These are phyloP conservation scores for Bonia amplexicaulis DNA, from an alignment of 176 grass and related monocot genomes.

Conservation along the genomic window DNA sequence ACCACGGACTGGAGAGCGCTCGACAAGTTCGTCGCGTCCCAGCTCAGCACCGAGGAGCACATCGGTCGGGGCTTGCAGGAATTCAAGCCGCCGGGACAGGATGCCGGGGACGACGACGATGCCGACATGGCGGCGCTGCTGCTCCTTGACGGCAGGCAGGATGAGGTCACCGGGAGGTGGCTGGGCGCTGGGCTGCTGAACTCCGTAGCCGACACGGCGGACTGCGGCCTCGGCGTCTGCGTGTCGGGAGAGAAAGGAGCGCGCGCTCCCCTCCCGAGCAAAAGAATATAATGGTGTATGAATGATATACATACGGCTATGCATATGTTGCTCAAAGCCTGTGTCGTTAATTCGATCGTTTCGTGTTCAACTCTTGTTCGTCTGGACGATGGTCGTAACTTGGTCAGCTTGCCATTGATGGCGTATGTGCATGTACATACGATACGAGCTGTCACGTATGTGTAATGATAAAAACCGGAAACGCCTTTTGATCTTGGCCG, in stretches of 20 bases:
- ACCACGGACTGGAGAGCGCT: conserved; percentile 56
- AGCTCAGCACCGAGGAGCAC: conserved; percentile 40
- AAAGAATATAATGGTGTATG: background rate
- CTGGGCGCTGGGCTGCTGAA: conserved; percentile 17
- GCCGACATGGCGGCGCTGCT: conserved; percentile 36
- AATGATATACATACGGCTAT: background rate
- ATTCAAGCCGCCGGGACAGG: background rate
- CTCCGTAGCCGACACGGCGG: background rate
- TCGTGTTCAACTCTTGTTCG: background rate
- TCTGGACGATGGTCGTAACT: background rate
- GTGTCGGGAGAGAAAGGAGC: conserved; percentile 6
- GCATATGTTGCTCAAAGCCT: background rate
- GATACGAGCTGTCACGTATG: too few relatives aligned
- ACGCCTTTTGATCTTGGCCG: too few relatives aligned
- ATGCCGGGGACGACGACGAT: background rate
- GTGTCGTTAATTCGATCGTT: background rate
- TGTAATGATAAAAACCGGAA: too few relatives aligned
- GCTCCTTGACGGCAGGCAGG: background rate
- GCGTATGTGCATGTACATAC: background rate
- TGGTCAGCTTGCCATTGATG: background rate
- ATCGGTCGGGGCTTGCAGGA: background rate
- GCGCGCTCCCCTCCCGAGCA: background rate
- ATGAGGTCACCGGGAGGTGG: conserved; percentile 12
- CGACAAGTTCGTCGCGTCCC: conserved; percentile 64
- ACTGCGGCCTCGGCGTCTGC: conserved; percentile 11